Conservation (phyloP, 2,329 filamentous ascomycete species). For the Trichoderma breve region DNA sequence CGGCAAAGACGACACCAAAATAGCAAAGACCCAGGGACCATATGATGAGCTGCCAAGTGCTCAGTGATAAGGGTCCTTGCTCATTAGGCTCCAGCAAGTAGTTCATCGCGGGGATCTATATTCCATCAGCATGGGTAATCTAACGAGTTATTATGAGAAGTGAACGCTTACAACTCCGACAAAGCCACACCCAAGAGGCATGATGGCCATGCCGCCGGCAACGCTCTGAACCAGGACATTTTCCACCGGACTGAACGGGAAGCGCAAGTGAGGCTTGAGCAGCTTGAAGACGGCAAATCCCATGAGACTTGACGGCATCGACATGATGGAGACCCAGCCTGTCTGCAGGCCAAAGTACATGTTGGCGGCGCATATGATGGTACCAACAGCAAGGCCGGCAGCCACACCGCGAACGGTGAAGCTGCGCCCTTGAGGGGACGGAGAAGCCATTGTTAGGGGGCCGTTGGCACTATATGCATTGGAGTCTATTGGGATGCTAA, state of each 20-base stretch:
- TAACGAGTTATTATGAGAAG: background rate
- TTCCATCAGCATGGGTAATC: slow-evolving; percentile 7
- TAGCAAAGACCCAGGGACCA: slow-evolving; percentile 94
- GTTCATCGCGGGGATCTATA: slow-evolving; percentile 78
- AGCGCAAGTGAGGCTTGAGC: slow-evolving; percentile 66
- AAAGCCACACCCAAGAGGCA: slow-evolving; percentile 93
- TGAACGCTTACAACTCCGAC: slow-evolving; percentile 71
- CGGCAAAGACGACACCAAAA: slow-evolving; percentile 95
- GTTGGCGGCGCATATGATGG: slow-evolving; percentile 93
- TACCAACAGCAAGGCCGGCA: slow-evolving; percentile 79
- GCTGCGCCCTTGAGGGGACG: slow-evolving; percentile 53
- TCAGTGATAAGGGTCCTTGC: slow-evolving; percentile 70
- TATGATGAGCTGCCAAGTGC: slow-evolving; percentile 73
- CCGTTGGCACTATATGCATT: background rate
- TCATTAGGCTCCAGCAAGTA: slow-evolving; percentile 77
- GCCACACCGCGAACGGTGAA: slow-evolving; percentile 81
- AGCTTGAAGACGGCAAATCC: slow-evolving; percentile 92
- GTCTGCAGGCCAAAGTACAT: slow-evolving; percentile 99
- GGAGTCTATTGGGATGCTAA: background rate
- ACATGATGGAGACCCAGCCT: slow-evolving; percentile 74
- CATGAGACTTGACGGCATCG: slow-evolving; percentile 91
- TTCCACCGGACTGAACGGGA: slow-evolving; percentile 84
- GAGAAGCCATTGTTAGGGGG: slow-evolving; percentile 24
- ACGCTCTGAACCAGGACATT: slow-evolving; percentile 94
- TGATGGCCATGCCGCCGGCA: slow-evolving; percentile 90